Conservation (phyloP, 148 eudicot genomes). For the Cornus kousa region DNA sequence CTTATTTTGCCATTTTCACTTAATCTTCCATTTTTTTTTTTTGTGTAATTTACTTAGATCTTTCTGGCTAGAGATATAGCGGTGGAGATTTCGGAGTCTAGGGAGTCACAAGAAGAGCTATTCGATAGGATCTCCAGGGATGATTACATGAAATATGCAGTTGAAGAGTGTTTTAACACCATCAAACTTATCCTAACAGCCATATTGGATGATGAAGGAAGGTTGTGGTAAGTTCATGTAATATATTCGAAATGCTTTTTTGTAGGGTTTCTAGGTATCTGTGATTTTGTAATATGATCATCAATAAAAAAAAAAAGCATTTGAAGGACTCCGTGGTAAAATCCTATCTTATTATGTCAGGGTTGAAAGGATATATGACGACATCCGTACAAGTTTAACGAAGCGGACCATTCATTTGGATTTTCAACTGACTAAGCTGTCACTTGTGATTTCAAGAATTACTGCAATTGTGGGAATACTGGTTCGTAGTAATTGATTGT, state of each 20-base stretch:
- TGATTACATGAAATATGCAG: slow-evolving; percentile 96
- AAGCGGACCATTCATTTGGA: slow-evolving; percentile 46
- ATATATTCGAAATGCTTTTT: background rate
- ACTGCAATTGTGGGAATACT: slow-evolving; percentile 87
- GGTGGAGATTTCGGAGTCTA: slow-evolving; percentile 63
- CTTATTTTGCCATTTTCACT: background rate
- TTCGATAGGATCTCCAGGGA: slow-evolving; percentile 91
- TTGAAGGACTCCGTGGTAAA: background rate
- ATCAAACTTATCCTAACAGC: slow-evolving; percentile 62
- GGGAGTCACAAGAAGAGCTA: slow-evolving; percentile 73
- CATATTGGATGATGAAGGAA: slow-evolving; percentile 83
- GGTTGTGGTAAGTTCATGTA: slow-evolving; percentile 61
- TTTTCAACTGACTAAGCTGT: slow-evolving; percentile 61
- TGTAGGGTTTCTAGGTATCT: background rate
- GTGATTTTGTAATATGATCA: background rate
- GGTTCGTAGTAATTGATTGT: slow-evolving; percentile 46
- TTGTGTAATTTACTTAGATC: slow-evolving; percentile 38
- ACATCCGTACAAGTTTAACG: slow-evolving; percentile 50
- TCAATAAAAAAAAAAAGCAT: background rate
- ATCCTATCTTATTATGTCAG: slow-evolving; percentile 32
- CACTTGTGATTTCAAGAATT: slow-evolving; percentile 83
- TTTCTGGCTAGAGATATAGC: slow-evolving; percentile 93
- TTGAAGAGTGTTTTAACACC: slow-evolving; percentile 70
- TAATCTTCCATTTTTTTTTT: background rate
- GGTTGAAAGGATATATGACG: slow-evolving; percentile 88